These are phyloP conservation scores for Phytophthora pisi DNA, from an alignment of 352 stramenopile genomes.

Conservation along the genomic window DNA sequence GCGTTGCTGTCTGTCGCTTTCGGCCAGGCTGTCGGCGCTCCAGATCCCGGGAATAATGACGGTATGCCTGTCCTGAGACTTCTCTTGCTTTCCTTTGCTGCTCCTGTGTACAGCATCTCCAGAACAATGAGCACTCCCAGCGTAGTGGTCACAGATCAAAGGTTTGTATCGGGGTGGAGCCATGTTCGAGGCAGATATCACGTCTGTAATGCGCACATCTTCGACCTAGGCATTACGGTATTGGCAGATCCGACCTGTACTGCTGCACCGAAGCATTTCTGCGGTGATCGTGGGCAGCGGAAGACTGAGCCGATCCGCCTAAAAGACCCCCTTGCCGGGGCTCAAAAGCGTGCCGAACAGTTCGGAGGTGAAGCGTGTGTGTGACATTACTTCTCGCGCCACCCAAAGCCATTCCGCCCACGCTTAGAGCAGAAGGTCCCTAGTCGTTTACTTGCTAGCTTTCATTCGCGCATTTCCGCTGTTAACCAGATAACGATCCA, in stretches of 20 bases:
- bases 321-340: too few species aligned
- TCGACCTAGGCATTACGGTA: not conserved
- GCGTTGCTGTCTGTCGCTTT: not conserved
- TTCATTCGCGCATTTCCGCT: too few species aligned
- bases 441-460: too few species aligned
- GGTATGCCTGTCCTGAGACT: not conserved
- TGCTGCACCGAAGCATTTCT: not conserved
- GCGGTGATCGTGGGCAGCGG: not conserved
- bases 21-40: not conserved
- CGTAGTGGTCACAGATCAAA: not conserved
- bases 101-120: not conserved
- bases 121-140: too few species aligned
- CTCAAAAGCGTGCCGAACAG: too few species aligned
- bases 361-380: too few species aligned
- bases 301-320: too few species aligned
- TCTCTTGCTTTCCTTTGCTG: not conserved
- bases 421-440: too few species aligned
- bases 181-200: constrained; percentile 2
- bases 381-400: too few species aligned
- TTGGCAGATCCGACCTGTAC: constrained; percentile 11
- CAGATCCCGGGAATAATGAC: not conserved
- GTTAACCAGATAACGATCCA: too few species aligned
- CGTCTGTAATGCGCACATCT: constrained; percentile 11
- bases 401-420: too few species aligned
- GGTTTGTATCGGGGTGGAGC: not conserved